Base-by-base conservation (phyloP, 2,329 filamentous ascomycete genomes). In the Emmonsia crescens region DNA sequence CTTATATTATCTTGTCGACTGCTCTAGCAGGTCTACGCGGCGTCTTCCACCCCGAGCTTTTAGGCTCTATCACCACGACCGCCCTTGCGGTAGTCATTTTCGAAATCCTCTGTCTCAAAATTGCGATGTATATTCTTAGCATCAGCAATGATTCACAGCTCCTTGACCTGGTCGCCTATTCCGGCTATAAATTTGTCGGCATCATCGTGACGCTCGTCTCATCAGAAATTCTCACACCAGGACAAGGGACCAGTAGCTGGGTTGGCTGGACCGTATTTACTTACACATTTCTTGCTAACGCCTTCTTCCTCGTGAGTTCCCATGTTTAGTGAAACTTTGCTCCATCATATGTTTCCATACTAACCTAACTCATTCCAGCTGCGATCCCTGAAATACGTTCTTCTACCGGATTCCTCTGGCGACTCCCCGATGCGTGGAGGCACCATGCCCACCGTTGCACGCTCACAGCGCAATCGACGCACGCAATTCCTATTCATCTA, bases 171-270 rank as follows among this genome's bases (percentile, higher is more conserved):
- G 88, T 99, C 60, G 95, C 95, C 5, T 99, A 99, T 77, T 93
- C 89, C 1, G 95, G 95, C 24, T 99, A 99, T 79, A 99, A 99
- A 76, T 99, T 99, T 71, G 93, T 99, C 33, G 94, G 93, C 38
- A 91, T 96, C 68, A 99, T 99, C 64, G 83, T 89, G 57, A 96
- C 92, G 0, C 85, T 97, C 64, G 82, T 89, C 14, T 78, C 93
- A 21, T 87, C 89, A 19, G 89, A 95, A 74, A 81, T 91, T 19
- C 76, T 89, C 66, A 95, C 88, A 61, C 85, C 86, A 14, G 88
- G 91, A 52, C 85, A 86, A 69, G 89, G 93, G 27, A 94, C 91
- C 2, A 88, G 92, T 57, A 89, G 91, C 60, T 95, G 89, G 89
- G 80, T 91, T 59, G 89, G 91, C 68, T 97, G 93, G 92, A 77